Conservation (phyloP, 2,329 filamentous ascomycete species). For the Onygenales sp. region DNA sequence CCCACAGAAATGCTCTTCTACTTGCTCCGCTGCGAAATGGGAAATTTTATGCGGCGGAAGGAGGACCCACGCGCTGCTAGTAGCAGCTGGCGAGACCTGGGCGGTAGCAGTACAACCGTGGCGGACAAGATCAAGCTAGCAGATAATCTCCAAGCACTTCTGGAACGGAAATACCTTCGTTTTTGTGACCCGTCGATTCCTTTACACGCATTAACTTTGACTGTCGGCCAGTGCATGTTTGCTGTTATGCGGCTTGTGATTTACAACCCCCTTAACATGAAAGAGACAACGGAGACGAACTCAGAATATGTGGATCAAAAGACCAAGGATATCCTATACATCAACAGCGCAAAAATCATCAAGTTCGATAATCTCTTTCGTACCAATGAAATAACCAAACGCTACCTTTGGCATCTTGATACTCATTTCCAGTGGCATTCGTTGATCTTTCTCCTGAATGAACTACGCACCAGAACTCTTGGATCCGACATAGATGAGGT, state of each 20-base stretch:
- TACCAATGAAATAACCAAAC: slow-evolving; percentile 25
- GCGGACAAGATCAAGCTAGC: slow-evolving; percentile 15
- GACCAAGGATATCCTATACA: slow-evolving; percentile 29
- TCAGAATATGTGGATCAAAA: slow-evolving; percentile 11
- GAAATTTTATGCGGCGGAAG: slow-evolving; percentile 28
- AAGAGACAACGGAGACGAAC: background rate
- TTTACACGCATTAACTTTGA: slow-evolving; percentile 31
- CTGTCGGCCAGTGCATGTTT: slow-evolving; percentile 28
- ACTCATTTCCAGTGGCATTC: slow-evolving; percentile 40
- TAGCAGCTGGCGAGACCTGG: background rate
- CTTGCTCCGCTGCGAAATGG: slow-evolving; percentile 35
- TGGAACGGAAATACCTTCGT: slow-evolving; percentile 24
- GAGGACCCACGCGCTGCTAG: background rate
- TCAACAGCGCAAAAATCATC: slow-evolving; percentile 27
- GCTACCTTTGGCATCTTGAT: slow-evolving; percentile 35
- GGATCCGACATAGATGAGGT: slow-evolving; percentile 25
- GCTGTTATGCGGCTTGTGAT: slow-evolving; percentile 26
- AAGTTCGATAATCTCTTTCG: slow-evolving; percentile 33
- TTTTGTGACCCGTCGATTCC: slow-evolving; percentile 27
- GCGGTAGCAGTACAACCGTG: background rate
- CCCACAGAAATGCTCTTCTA: slow-evolving; percentile 35
- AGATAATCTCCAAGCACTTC: slow-evolving; percentile 17
- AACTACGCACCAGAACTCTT: slow-evolving; percentile 25
- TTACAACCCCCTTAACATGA: background rate
- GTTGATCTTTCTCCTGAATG: slow-evolving; percentile 36